Percentiles rank a stretch among this genome's conserved stretches.
Conservation (phyloP, 352 stramenopile species). For the Pilasporangium apinafurcum region DNA sequence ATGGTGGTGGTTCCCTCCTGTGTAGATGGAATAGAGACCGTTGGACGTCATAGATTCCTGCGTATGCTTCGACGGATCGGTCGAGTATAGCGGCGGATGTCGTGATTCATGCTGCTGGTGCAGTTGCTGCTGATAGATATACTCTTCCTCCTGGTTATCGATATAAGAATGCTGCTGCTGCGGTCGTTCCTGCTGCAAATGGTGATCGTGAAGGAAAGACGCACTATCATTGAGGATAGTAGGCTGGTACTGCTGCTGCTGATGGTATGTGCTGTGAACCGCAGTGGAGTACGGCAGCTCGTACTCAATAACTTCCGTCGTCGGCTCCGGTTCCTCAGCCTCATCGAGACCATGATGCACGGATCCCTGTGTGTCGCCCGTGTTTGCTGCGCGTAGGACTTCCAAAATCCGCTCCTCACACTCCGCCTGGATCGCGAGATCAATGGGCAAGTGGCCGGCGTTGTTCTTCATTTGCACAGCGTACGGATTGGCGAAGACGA, state of each 20-base stretch:
- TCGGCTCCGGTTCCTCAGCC: slow-evolving; percentile 20
- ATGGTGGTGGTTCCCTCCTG: slow-evolving; percentile 9
- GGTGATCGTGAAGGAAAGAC: no score
- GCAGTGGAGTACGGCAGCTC: not conserved
- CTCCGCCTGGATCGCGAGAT: slow-evolving; percentile 68
- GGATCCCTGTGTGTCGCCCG: slow-evolving; percentile 25
- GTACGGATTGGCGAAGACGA: slow-evolving; percentile 74
- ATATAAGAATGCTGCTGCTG: slow-evolving; percentile 12
- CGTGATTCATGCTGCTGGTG: slow-evolving; percentile 15
- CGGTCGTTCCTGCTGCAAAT: slow-evolving; percentile 18
- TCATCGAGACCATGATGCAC: slow-evolving; percentile 27
- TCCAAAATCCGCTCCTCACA: slow-evolving; percentile 69
- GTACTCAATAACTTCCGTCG: slow-evolving; percentile 13
- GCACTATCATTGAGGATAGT: no score
- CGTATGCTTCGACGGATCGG: slow-evolving; percentile 1
- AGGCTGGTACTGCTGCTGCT: slow-evolving; percentile 1
- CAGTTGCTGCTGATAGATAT: no score
- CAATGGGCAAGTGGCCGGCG: slow-evolving; percentile 66
- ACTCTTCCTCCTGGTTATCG: slow-evolving; percentile 22
- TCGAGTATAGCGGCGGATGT: not conserved
- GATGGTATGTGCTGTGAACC: slow-evolving; percentile 6
- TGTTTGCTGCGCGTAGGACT: slow-evolving; percentile 48
- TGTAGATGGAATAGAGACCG: slow-evolving; percentile 36
- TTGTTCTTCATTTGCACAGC: slow-evolving; percentile 66
- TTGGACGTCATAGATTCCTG: slow-evolving; percentile 12